phyloP scores from a whole-genome alignment of 2,329 filamentous ascomycete genomes.

The Pyrenochaeta sp. region DNA sequence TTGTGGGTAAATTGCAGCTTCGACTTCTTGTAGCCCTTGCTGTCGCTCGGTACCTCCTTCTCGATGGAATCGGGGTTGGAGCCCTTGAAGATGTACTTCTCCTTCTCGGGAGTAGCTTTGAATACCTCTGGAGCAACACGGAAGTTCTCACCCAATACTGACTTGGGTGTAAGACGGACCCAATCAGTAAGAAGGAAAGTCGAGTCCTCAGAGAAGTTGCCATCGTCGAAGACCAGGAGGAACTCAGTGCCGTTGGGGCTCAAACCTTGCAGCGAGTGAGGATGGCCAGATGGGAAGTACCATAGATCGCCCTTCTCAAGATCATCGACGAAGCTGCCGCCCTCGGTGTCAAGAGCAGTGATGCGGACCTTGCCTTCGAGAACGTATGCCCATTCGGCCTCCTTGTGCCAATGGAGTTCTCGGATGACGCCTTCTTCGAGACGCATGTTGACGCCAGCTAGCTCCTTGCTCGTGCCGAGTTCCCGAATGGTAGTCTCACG shows the following conservation, averaged over 20 bases:
- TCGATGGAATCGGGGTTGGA: slow-evolving; percentile 70
- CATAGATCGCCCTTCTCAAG: slow-evolving; percentile 79
- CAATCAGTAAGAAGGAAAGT: slow-evolving; percentile 79
- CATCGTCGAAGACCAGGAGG: slow-evolving; percentile 69
- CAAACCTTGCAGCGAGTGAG: slow-evolving; percentile 79
- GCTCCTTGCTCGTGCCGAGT: slow-evolving; percentile 71
- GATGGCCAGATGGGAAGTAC: slow-evolving; percentile 82
- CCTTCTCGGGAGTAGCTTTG: slow-evolving; percentile 68
- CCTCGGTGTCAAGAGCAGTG: slow-evolving; percentile 77
- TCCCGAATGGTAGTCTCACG: slow-evolving; percentile 75
- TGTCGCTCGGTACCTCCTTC: slow-evolving; percentile 67
- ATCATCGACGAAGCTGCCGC: slow-evolving; percentile 80
- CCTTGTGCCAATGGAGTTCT: slow-evolving; percentile 83
- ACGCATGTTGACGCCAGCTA: slow-evolving; percentile 82
- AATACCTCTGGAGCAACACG: slow-evolving; percentile 76
- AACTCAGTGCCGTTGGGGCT: slow-evolving; percentile 72
- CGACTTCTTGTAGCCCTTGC: slow-evolving; percentile 70
- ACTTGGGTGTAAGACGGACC: slow-evolving; percentile 76
- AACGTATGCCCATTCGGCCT: slow-evolving; percentile 81
- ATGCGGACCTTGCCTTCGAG: slow-evolving; percentile 75
- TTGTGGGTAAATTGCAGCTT: slow-evolving; percentile 74
- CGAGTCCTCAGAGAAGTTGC: slow-evolving; percentile 68
- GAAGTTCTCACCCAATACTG: slow-evolving; percentile 78
- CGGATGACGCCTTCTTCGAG: slow-evolving; percentile 76
- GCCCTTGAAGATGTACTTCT: slow-evolving; percentile 83